Base-by-base conservation (phyloP, 805 yeast species). In the Wickerhamiella spandovensis region DNA sequence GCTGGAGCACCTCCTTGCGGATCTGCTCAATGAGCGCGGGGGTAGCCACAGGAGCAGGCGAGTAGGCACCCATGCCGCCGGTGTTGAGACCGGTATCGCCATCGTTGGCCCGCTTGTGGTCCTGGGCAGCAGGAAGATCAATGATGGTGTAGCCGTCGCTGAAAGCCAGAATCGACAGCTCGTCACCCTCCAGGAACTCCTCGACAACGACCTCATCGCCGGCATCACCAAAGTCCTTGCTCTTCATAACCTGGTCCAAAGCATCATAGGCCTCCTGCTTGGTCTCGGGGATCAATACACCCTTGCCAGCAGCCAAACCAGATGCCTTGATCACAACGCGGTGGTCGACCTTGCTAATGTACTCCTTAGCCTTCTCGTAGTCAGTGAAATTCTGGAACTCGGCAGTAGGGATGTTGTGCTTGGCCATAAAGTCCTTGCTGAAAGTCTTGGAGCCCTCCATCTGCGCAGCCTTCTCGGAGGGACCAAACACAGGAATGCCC, bases 31-130 rank as follows among this genome's bases (percentile, higher is more conserved):
- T 67, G 37, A 92, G 65, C 22, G 75, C 73, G 1, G 86, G 80
- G 18, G 97, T 86, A 18, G 94, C 97, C 55, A 87, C 74, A 51
- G 98, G 98, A 10, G 97, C 95, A 30, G 99, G 99, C 7, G 97
- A 92, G 63, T 92, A 92, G 7, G 97, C 95, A 56, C 99, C 99
- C 99, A 92, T 92, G 56, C 99, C 99, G 58, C 99, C 99, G 38
- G 99, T 92, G 71, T 92, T 92, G 55, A 90, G 75, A 23, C 99
- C 99, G 39, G 79, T 72, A 66, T 92, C 99, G 53, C 89, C 89
- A 61, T 94, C 86, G 50, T 95, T 95, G 58, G 84, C 76, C 67
- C 98, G 81, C 72, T 92, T 92, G 71, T 92, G 99, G 65, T 92
- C 99, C 71, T 92, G 99, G 24, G 97, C 96, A 44, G 97, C 85